These are phyloP conservation scores for Durusdinium trenchii DNA, from an alignment of 73 alveolate genomes.

Conservation along the genomic window DNA sequence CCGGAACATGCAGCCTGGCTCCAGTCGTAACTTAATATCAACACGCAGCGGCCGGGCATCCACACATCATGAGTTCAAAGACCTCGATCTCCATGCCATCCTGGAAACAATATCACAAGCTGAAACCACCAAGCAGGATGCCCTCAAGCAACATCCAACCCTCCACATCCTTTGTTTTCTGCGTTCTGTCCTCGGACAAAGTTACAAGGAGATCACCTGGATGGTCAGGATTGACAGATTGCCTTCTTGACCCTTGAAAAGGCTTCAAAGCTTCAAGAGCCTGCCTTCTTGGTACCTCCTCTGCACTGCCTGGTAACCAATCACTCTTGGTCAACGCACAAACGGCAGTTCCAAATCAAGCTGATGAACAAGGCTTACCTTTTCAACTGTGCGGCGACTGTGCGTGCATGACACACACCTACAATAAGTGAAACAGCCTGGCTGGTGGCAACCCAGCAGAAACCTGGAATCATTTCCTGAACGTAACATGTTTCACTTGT, in stretches of 20 bases:
- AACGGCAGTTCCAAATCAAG: no score
- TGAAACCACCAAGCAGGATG: not conserved
- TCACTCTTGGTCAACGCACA: no score
- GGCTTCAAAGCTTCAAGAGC: not conserved
- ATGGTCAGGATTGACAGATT: not conserved
- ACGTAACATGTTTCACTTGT: no score
- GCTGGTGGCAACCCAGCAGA: no score
- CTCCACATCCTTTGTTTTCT: not conserved
- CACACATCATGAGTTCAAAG: conserved; percentile 74
- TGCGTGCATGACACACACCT: no score
- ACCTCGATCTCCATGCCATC: conserved; percentile 85
- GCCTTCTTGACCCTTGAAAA: not conserved
- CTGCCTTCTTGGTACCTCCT: conserved; percentile 86
- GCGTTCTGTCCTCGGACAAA: conserved; percentile 12
- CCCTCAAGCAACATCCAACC: not conserved
- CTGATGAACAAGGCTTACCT: no score
- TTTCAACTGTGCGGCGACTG: no score
- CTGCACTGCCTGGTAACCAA: conserved; percentile 92
- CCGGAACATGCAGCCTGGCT: not conserved
- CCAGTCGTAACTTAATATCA: not conserved
- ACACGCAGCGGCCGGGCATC: not conserved
- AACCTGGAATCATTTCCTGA: no score
- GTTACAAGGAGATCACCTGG: conserved; percentile 44
- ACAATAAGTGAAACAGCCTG: no score
- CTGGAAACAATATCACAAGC: not conserved